Evolutionary conservation across 2,329 filamentous ascomycete genomes (phyloP).

Genomic region (Didymella pinodella): DNA sequence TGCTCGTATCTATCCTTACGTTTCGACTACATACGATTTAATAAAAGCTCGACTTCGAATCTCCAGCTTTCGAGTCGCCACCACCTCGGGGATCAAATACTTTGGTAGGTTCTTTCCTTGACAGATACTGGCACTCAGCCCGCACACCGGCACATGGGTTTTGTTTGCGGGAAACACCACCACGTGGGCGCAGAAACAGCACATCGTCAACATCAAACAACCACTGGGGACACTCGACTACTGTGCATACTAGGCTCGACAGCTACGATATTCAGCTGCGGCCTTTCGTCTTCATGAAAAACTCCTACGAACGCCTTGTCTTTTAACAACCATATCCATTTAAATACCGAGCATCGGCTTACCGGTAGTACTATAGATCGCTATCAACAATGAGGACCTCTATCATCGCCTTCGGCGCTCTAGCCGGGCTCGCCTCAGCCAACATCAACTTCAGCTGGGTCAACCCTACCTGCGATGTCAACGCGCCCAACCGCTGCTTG

Average conservation of each 20-base stretch:
- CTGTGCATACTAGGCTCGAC: neutral
- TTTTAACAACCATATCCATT: slow-evolving; percentile 1
- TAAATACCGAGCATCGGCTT: slow-evolving; percentile 23
- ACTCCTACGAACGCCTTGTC: slow-evolving; percentile 1
- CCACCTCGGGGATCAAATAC: slow-evolving; percentile 5
- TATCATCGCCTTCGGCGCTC: slow-evolving; percentile 39
- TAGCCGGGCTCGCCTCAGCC: slow-evolving; percentile 51
- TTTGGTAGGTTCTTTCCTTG: slow-evolving; percentile 17
- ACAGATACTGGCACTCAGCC: neutral
- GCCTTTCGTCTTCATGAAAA: neutral
- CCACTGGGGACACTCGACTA: neutral
- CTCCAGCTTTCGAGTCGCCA: neutral
- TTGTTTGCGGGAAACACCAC: slow-evolving; percentile 6
- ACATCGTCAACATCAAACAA: slow-evolving; percentile 3
- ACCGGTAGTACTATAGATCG: slow-evolving; percentile 22
- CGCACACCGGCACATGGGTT: neutral
- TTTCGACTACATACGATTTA: slow-evolving; percentile 12
- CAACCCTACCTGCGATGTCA: slow-evolving; percentile 54
- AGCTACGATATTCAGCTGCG: neutral
- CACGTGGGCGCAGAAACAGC: slow-evolving; percentile 8
- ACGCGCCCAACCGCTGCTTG: slow-evolving; percentile 42
- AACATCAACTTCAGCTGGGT: slow-evolving; percentile 61
- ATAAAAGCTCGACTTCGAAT: slow-evolving; percentile 7
- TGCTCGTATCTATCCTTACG: slow-evolving; percentile 19
- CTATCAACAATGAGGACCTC: slow-evolving; percentile 40